A percentile compares a stretch with the other conserved stretches of the same genome.
These are phyloP conservation scores for Nymphaea thermarum DNA, from an alignment of 164 flowering plant genomes.

Conservation along the genomic window DNA sequence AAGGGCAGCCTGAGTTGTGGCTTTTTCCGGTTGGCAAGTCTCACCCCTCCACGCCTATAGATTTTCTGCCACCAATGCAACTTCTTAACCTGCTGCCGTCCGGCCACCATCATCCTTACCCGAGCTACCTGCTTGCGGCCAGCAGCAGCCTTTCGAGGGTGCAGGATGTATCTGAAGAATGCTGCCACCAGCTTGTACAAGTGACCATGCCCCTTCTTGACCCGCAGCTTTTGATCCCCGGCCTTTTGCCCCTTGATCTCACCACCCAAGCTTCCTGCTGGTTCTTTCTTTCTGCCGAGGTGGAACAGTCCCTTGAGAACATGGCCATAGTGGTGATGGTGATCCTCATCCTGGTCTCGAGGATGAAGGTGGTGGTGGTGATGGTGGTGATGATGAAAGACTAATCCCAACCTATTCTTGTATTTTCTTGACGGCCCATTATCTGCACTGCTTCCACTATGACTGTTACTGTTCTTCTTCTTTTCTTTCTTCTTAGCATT, in stretches of 20 bases:
- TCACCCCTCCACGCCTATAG: slow-evolving; percentile 11
- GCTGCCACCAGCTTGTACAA: slow-evolving; percentile 4
- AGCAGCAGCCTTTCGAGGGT: slow-evolving; percentile 25
- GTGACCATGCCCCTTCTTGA: slow-evolving; percentile 5
- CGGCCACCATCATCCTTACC: slow-evolving; percentile 9
- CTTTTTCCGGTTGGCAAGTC: slow-evolving; percentile 11
- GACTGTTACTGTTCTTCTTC: slow-evolving; percentile 14
- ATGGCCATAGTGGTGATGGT: slow-evolving; percentile 9
- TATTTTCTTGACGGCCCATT: slow-evolving; percentile 16
- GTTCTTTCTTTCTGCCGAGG: slow-evolving; percentile 5
- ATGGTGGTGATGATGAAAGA: slow-evolving; percentile 60
- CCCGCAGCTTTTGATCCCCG: slow-evolving; percentile 1
- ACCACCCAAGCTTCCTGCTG: neutral
- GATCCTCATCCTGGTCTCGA: neutral
- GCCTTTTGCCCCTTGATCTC: neutral
- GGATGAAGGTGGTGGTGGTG: slow-evolving; percentile 61
- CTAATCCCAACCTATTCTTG: slow-evolving; percentile 40
- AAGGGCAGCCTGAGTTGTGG: slow-evolving; percentile 5
- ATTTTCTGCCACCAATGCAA: slow-evolving; percentile 32
- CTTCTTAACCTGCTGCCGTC: slow-evolving; percentile 13
- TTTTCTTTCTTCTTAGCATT: slow-evolving; percentile 3
- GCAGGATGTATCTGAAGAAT: slow-evolving; percentile 18
- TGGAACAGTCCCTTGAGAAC: slow-evolving; percentile 10
- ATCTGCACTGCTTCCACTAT: neutral
- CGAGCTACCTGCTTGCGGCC: slow-evolving; percentile 21